Evolutionary conservation across 1,284 basidiomycete species (phyloP), one percentile per base, ranked within the genome.

Genomic region (Cryptococcus sp.): DNA sequence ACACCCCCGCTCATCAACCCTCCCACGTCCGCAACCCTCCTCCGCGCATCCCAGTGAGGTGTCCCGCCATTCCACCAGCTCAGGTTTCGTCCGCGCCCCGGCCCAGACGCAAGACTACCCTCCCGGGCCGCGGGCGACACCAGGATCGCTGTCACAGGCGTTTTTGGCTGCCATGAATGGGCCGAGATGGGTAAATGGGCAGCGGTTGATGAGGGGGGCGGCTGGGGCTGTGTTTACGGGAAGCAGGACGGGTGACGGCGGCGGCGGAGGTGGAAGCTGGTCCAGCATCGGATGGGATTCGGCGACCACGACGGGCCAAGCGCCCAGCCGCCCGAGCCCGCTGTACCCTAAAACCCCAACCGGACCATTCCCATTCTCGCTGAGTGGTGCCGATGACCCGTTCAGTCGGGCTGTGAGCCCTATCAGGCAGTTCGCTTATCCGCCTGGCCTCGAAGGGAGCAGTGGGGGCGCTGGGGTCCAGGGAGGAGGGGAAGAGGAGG

Each of bases 351-450:
- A 57, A 16, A 62, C 64, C 0, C 59, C 61, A 0, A 47, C 28
- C 15, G 57, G 59, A 9, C 48, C 56, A 4, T 67, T 69, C 43
- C 68, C 68, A 4, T 50, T 65, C 23, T 50, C 53, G 0, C 43
- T 64, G 7, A 40, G 37, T 4, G 52, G 50, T n/a, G 46, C 39
- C 1, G 20, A 51, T 1, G 69, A 71, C 56, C 69, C 69, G 1
- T 71, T 71, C 56, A 61, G 56, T n/a, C 45, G 69, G 28, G 67
- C 69, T 6, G 69, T 71, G 21, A 62, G 59, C 36, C 69, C 69
- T 6, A 70, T 71, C 13, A 46, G 48, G 16, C 48, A 46, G 35
- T 23, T 51, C 28, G 38, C 55, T 50, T 18, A 33, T 33, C 28
- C 28, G 28, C 9, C 28, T 9, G 28, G 28, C 5, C 4, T 33